Conservation (phyloP, 257 asterid species). For the Henckelia pumila region DNA sequence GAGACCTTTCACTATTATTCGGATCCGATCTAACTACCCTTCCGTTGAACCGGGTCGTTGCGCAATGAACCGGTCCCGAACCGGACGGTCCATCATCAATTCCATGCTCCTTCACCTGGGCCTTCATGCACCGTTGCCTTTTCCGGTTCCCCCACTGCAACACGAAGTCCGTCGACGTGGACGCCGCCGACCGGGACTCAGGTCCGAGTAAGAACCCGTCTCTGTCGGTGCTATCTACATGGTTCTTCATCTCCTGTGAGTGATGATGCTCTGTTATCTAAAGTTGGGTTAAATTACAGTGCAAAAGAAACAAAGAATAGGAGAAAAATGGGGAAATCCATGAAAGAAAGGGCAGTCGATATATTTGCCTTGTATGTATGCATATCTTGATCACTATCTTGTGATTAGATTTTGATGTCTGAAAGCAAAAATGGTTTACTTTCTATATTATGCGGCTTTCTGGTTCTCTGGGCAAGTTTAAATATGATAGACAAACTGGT, state of each 20-base stretch:
- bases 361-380: too few relatives aligned
- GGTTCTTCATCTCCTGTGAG: slow-evolving; percentile 50
- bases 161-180: slow-evolving; percentile 45
- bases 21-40: slow-evolving; percentile 65
- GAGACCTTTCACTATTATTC: slow-evolving; percentile 6
- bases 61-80: slow-evolving; percentile 33
- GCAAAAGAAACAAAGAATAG: too few relatives aligned
- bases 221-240: slow-evolving; percentile 30
- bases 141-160: slow-evolving; percentile 89
- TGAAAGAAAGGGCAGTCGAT: too few relatives aligned
- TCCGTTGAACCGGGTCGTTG: slow-evolving; percentile 47
- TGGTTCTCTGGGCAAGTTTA: too few relatives aligned
- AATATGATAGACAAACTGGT: too few relatives aligned
- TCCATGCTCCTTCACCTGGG: slow-evolving; percentile 31
- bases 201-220: slow-evolving; percentile 57
- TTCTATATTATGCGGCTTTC: too few relatives aligned
- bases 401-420: too few relatives aligned
- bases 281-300: too few relatives aligned
- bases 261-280: too few relatives aligned
- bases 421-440: too few relatives aligned
- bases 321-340: too few relatives aligned
- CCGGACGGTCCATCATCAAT: slow-evolving; percentile 28
- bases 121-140: slow-evolving; percentile 75
- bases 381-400: too few relatives aligned
- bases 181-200: slow-evolving; percentile 42